Evolutionary conservation across 352 stramenopile species (phyloP).

Genomic region (Phytophthora europaea): DNA sequence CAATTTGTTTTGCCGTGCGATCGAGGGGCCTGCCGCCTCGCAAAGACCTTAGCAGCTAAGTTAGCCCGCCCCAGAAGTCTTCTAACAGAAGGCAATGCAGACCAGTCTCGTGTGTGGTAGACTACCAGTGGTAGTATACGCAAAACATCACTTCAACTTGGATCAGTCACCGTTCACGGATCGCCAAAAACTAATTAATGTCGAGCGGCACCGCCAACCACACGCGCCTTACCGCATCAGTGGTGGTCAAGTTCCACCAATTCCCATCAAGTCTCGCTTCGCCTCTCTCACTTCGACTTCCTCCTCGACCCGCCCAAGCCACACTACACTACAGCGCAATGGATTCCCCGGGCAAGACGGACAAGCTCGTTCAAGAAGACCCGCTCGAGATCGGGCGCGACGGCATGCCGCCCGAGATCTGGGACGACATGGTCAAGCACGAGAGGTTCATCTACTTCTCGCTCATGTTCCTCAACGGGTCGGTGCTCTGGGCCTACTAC

Average conservation of each 20-base stretch:
- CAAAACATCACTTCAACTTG: slow-evolving; percentile 31
- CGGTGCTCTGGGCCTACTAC: slow-evolving; percentile 77
- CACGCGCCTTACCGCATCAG: slow-evolving; percentile 5
- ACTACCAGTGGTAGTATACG: background rate
- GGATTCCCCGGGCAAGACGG: slow-evolving; percentile 40
- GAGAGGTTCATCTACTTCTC: slow-evolving; percentile 64
- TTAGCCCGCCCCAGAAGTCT: too few relatives aligned
- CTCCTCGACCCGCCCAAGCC: slow-evolving; percentile 7
- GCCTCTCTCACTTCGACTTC: slow-evolving; percentile 12
- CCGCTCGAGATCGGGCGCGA: slow-evolving; percentile 38
- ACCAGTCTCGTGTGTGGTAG: slow-evolving; percentile 14
- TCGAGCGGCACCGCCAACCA: slow-evolving; percentile 17
- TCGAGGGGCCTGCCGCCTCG: background rate
- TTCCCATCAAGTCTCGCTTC: slow-evolving; percentile 4
- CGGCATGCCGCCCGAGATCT: slow-evolving; percentile 62
- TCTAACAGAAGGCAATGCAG: background rate
- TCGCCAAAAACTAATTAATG: slow-evolving; percentile 20
- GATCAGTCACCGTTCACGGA: slow-evolving; percentile 21
- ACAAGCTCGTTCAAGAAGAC: slow-evolving; percentile 49
- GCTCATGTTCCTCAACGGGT: slow-evolving; percentile 74
- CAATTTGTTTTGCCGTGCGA: background rate
- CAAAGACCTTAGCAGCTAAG: background rate
- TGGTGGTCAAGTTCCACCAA: slow-evolving; percentile 16
- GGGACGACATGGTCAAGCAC: slow-evolving; percentile 60
- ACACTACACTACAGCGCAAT: slow-evolving; percentile 6